phyloP scores from a whole-genome alignment of 441 rosid genomes.

The Kokia cookei region DNA sequence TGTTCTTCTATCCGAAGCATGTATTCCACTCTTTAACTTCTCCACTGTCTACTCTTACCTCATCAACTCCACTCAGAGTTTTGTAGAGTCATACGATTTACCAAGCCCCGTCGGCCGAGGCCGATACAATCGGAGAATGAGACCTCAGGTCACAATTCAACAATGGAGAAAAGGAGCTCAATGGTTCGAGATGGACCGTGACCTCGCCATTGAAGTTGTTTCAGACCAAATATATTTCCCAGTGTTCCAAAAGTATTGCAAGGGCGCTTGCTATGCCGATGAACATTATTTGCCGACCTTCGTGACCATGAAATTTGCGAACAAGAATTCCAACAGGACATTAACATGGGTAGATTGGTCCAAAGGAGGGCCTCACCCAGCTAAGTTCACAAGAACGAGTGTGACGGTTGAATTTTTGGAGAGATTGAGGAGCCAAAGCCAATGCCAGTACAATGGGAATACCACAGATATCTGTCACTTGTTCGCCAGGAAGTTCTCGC shows the following conservation, averaged over 20 bases:
- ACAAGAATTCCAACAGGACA: slow-evolving; percentile 59
- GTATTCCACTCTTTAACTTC: slow-evolving; percentile 59
- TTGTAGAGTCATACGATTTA: slow-evolving; percentile 58
- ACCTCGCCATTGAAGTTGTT: slow-evolving; percentile 51
- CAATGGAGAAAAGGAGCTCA: slow-evolving; percentile 94
- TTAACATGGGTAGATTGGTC: slow-evolving; percentile 95
- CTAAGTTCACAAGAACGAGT: slow-evolving; percentile 36
- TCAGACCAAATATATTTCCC: slow-evolving; percentile 54
- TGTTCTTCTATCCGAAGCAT: slow-evolving; percentile 74
- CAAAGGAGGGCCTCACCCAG: slow-evolving; percentile 25
- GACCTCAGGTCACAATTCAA: slow-evolving; percentile 33
- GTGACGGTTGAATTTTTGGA: slow-evolving; percentile 57
- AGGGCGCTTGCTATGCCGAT: slow-evolving; percentile 53
- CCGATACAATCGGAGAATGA: slow-evolving; percentile 51
- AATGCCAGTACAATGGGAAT: slow-evolving; percentile 51
- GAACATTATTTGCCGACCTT: slow-evolving; percentile 88
- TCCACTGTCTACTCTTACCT: slow-evolving; percentile 52
- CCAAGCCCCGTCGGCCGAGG: slow-evolving; percentile 62
- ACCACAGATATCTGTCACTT: slow-evolving; percentile 52
- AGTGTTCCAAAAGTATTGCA: slow-evolving; percentile 49
- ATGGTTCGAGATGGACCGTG: slow-evolving; percentile 80
- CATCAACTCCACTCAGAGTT: slow-evolving; percentile 40
- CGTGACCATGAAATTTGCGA: slow-evolving; percentile 28
- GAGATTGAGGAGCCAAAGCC: slow-evolving; percentile 45
- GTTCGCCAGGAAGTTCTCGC: slow-evolving; percentile 84